phyloP scores from a whole-genome alignment of 106 monocot species.

The Allium cepa region DNA sequence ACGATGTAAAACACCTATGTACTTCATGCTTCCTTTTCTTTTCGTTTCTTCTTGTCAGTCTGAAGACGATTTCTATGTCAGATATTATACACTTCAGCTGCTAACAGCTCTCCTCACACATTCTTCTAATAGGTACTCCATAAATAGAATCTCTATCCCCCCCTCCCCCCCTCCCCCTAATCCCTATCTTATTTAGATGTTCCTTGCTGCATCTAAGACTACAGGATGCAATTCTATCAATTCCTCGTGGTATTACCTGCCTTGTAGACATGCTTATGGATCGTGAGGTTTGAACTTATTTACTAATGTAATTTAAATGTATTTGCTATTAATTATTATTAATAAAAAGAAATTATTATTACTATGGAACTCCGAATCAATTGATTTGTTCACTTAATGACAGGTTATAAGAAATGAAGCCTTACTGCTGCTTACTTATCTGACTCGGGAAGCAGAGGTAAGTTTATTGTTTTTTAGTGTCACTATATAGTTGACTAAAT shows the following conservation, averaged over 20 bases:
- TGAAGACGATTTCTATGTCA: slow-evolving; percentile 91
- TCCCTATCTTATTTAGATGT: not conserved
- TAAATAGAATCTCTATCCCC: not conserved
- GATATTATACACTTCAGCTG: slow-evolving; percentile 99
- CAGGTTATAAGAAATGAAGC: slow-evolving; percentile 99
- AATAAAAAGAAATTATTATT: no score
- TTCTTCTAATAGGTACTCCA: slow-evolving; percentile 68
- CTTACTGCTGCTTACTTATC: slow-evolving; percentile 80
- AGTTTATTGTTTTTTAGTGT: not conserved
- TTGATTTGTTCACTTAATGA: slow-evolving; percentile 3
- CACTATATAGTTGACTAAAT: not conserved
- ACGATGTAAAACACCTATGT: not conserved
- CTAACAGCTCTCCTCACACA: slow-evolving; percentile 89
- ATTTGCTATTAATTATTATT: not conserved
- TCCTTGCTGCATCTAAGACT: slow-evolving; percentile 35
- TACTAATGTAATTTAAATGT: not conserved
- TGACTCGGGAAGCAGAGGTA: slow-evolving; percentile 96
- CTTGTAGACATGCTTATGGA: slow-evolving; percentile 99
- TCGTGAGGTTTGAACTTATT: slow-evolving; percentile 63
- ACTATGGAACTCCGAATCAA: not conserved
- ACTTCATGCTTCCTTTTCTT: not conserved
- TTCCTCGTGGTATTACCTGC: slow-evolving; percentile 87
- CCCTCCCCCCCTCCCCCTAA: not conserved
- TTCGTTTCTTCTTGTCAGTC: slow-evolving; percentile 39
- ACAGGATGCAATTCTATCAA: slow-evolving; percentile 91